Conservation (phyloP, 2,329 filamentous ascomycete genomes). For the Fusarium gaditjirri region DNA sequence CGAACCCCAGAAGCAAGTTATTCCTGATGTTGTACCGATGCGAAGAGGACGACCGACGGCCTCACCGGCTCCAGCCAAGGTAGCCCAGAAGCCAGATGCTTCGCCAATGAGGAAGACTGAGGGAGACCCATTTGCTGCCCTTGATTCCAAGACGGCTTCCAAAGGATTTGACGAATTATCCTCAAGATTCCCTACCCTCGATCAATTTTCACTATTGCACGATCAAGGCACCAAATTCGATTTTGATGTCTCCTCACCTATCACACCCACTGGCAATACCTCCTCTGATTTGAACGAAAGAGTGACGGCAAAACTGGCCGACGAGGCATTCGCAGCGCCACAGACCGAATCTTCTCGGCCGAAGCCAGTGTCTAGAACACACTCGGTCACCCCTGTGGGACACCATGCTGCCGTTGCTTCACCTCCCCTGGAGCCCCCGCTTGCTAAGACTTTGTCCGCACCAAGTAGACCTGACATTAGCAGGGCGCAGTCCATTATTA, state of each 20-base stretch:
- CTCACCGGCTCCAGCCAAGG: slow-evolving; percentile 47
- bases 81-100: slow-evolving; percentile 64
- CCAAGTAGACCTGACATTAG: slow-evolving; percentile 62
- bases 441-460: slow-evolving; percentile 54
- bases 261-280: slow-evolving; percentile 61
- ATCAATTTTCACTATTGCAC: slow-evolving; percentile 91
- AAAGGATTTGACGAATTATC: slow-evolving; percentile 81
- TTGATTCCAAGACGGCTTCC: slow-evolving; percentile 71
- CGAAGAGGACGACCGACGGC: slow-evolving; percentile 76
- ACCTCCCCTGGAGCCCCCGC: slow-evolving; percentile 43
- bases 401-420: slow-evolving; percentile 39
- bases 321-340: slow-evolving; percentile 79
- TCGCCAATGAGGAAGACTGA: slow-evolving; percentile 72
- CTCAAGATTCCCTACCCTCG: slow-evolving; percentile 85
- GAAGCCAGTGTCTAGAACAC: slow-evolving; percentile 43
- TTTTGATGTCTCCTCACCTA: slow-evolving; percentile 71
- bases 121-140: slow-evolving; percentile 88
- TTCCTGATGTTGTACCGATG: slow-evolving; percentile 95
- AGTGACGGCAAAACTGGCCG: slow-evolving; percentile 80
- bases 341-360: slow-evolving; percentile 33
- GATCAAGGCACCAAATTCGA: slow-evolving; percentile 87
- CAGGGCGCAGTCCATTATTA: slow-evolving; percentile 72
- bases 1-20: slow-evolving; percentile 72
- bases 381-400: slow-evolving; percentile 46
- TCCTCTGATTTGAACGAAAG: slow-evolving; percentile 64